phyloP scores from a whole-genome alignment of 495 filamentous ascomycete species.

The Sabuloglossum arenarium region DNA sequence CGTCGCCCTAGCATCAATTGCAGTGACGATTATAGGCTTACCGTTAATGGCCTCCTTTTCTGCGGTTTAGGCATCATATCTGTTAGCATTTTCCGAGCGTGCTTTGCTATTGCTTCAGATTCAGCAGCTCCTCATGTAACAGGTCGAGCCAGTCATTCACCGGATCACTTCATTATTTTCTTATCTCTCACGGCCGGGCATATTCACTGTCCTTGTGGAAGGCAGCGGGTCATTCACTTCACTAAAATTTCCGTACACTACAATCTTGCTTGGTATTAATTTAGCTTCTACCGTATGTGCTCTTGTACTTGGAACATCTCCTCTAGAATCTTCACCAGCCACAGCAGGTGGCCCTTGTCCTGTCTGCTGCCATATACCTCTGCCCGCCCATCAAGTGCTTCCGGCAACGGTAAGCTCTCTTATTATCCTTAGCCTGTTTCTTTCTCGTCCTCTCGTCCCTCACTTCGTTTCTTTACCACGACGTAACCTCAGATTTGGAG shows the following conservation, averaged over 20 bases:
- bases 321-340: neutral
- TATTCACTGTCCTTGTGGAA: neutral
- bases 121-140: neutral
- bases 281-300: neutral
- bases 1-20: neutral
- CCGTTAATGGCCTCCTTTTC: neutral
- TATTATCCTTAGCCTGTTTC: neutral
- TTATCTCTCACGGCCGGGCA: neutral
- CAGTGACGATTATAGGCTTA: neutral
- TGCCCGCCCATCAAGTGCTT: neutral
- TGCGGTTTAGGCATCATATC: neutral
- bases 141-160: neutral
- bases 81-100: neutral
- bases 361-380: neutral
- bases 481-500: neutral
- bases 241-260: neutral
- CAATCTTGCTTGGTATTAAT: neutral
- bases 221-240: neutral
- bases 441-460: neutral
- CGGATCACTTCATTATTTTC: neutral
- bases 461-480: neutral
- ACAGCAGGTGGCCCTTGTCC: neutral
- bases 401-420: neutral
- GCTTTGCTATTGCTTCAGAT: neutral
- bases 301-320: neutral